Evolutionary conservation across 1,139 yeast species (phyloP).

Genomic region (Chernovozyma aurita): DNA sequence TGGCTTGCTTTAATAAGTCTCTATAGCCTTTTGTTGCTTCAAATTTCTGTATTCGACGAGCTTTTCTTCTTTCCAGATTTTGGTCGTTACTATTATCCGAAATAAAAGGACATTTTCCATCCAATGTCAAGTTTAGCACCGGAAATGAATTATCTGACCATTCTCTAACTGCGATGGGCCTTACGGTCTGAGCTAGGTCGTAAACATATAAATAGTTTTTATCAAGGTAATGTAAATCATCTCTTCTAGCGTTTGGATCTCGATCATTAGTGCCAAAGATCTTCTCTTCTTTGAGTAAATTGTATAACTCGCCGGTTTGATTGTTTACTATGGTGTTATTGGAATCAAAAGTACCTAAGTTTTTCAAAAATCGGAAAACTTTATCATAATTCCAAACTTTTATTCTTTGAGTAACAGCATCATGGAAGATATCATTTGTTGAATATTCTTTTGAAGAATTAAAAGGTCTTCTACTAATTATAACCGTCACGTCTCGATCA

Average conservation of each 20-base stretch:
- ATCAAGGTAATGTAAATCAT: slow-evolving; percentile 78
- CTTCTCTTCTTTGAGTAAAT: slow-evolving; percentile 77
- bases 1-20: slow-evolving; percentile 31
- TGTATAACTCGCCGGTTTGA: slow-evolving; percentile 44
- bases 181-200: slow-evolving; percentile 71
- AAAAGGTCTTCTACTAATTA: slow-evolving; percentile 57
- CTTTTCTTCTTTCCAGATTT: slow-evolving; percentile 33
- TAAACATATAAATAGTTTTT: slow-evolving; percentile 66
- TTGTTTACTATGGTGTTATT: slow-evolving; percentile 5
- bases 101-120: slow-evolving; percentile 72
- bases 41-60: slow-evolving; percentile 36
- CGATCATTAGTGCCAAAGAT: slow-evolving; percentile 84
- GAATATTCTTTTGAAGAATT: slow-evolving; percentile 22
- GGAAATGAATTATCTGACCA: slow-evolving; percentile 56
- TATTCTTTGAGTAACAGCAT: slow-evolving; percentile 56
- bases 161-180: slow-evolving; percentile 82
- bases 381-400: slow-evolving; percentile 90
- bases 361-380: slow-evolving; percentile 71
- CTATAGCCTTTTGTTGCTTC: slow-evolving; percentile 40
- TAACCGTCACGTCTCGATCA: slow-evolving; percentile 75
- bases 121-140: slow-evolving; percentile 41
- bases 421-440: slow-evolving; percentile 60
- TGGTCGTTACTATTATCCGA: slow-evolving; percentile 35
- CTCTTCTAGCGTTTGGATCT: slow-evolving; percentile 80
- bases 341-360: slow-evolving; percentile 49